Percentiles rank a stretch among this genome's conserved stretches.
These are phyloP conservation scores for Phytophthora pini DNA, from an alignment of 352 stramenopile species.

Conservation along the genomic window DNA sequence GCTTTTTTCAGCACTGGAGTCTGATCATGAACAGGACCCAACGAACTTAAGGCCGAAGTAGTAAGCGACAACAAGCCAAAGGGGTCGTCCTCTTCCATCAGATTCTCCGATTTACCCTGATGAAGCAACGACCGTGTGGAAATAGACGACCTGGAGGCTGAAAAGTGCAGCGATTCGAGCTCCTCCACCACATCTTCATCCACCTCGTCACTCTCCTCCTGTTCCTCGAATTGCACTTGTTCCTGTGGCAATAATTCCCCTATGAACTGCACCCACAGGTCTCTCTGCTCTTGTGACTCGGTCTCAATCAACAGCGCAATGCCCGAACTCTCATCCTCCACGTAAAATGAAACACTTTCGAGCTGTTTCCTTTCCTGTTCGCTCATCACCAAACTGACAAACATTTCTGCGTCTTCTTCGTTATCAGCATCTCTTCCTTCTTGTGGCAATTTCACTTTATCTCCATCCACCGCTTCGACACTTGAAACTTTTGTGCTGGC, in stretches of 20 bases:
- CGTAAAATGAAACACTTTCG: slow-evolving; percentile 56
- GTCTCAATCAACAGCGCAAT: slow-evolving; percentile 37
- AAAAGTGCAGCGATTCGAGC: slow-evolving; percentile 23
- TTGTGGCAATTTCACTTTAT: slow-evolving; percentile 34
- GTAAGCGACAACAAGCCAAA: slow-evolving; percentile 57
- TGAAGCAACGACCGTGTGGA: slow-evolving; percentile 44
- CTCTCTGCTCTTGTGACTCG: slow-evolving; percentile 35
- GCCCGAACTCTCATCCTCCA: slow-evolving; percentile 38
- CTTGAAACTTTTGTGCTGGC: slow-evolving; percentile 43
- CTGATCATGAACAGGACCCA: slow-evolving; percentile 8
- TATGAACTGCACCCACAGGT: slow-evolving; percentile 42
- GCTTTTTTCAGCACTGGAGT: slow-evolving; percentile 1
- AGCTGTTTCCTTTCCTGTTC: slow-evolving; percentile 36
- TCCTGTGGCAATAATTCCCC: slow-evolving; percentile 12
- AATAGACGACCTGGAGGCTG: slow-evolving; percentile 25
- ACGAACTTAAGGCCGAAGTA: slow-evolving; percentile 51
- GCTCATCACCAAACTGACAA: slow-evolving; percentile 12
- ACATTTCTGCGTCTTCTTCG: slow-evolving; percentile 6
- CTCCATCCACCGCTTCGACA: slow-evolving; percentile 51
- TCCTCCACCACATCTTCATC: slow-evolving; percentile 32
- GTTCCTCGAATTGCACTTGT: slow-evolving; percentile 4
- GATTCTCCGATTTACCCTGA: slow-evolving; percentile 42
- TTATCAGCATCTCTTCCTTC: slow-evolving; percentile 5
- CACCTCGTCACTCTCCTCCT: slow-evolving; percentile 17
- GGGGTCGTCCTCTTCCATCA: slow-evolving; percentile 49